Evolutionary conservation across 208 protist genomes (phyloP).

Genomic region (Vickermania ingenoplastis): DNA sequence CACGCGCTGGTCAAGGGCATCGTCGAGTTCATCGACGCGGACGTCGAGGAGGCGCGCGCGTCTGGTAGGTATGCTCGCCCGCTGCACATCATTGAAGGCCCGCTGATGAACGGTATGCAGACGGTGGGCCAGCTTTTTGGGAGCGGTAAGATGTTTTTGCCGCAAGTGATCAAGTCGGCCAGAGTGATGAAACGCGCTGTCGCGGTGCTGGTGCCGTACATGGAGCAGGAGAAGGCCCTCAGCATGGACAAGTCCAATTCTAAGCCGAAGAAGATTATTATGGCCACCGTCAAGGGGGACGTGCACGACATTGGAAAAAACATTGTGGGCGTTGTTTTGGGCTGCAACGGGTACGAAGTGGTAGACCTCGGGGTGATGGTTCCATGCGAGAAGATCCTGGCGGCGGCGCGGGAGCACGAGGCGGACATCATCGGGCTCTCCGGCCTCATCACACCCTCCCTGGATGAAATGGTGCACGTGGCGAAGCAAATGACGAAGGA

Average conservation of each 20-base stretch:
- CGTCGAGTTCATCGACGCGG: constrained; percentile 87
- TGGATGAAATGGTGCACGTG: constrained; percentile 96
- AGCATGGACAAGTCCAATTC: constrained; percentile 3
- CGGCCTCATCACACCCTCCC: constrained; percentile 95
- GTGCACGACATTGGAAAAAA: constrained; percentile 98
- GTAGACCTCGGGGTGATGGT: constrained; percentile 94
- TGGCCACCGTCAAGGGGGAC: constrained; percentile 97
- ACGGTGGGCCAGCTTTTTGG: constrained; percentile 95
- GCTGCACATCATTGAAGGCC: constrained; percentile 91
- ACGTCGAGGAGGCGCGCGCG: constrained; percentile 89
- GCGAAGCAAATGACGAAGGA: constrained; percentile 90
- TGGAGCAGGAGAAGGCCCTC: constrained; percentile 87
- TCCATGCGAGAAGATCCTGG: constrained; percentile 88
- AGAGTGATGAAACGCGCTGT: constrained; percentile 97
- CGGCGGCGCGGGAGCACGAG: constrained; percentile 62
- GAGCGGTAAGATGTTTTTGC: constrained; percentile 96
- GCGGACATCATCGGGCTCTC: constrained; percentile 92
- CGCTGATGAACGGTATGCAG: constrained; percentile 94
- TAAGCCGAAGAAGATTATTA: constrained; percentile 57
- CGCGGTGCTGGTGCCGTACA: constrained; percentile 92
- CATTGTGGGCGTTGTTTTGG: constrained; percentile 95
- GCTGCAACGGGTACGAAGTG: constrained; percentile 95
- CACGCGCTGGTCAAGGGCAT: constrained; percentile 95
- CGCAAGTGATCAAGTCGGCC: constrained; percentile 94
- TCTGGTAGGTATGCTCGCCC: constrained; percentile 36